phyloP scores from a whole-genome alignment of 192 early-diverging fungal genomes.

The Podila verticillata region DNA sequence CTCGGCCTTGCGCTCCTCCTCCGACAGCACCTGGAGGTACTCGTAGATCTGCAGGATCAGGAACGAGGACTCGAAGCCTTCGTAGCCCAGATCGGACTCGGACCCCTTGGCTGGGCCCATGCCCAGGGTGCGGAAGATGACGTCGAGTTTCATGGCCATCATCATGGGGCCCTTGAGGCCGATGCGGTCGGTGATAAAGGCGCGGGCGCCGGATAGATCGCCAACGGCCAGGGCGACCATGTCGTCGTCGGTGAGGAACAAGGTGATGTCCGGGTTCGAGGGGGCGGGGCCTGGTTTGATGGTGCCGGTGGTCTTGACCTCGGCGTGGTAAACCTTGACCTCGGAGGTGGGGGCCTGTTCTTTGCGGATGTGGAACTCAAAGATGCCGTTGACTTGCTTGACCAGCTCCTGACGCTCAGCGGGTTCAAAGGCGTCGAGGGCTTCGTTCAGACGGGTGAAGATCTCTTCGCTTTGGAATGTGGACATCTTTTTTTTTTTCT shows the following conservation, averaged over 20 bases:
- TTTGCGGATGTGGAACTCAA: conserved; percentile 87
- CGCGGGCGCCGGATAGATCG: conserved; percentile 82
- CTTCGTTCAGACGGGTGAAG: conserved; percentile 73
- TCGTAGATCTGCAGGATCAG: conserved; percentile 42
- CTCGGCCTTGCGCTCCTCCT: conserved; percentile 47
- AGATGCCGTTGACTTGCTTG: conserved; percentile 80
- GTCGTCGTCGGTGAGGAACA: conserved; percentile 80
- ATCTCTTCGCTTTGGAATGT: conserved; percentile 74
- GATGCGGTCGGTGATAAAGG: conserved; percentile 92
- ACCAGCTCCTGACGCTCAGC: conserved; percentile 69
- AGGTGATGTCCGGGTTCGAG: conserved; percentile 74
- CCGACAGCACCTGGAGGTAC: conserved; percentile 36
- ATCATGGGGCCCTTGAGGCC: conserved; percentile 84
- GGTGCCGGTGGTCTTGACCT: conserved; percentile 63
- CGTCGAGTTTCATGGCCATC: conserved; percentile 78
- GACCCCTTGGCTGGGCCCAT: conserved; percentile 45
- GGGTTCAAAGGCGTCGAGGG: conserved; percentile 61
- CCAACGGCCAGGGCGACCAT: conserved; percentile 88
- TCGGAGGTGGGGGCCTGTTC: conserved; percentile 60
- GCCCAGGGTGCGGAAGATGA: conserved; percentile 61
- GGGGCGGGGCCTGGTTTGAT: conserved; percentile 66
- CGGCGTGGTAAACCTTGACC: conserved; percentile 81
- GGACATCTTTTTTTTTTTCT: no score
- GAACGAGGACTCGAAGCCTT: conserved; percentile 46
- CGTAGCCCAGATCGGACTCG: conserved; percentile 37